A percentile compares a stretch with the other conserved stretches of the same genome.
These are phyloP conservation scores for Fusarium coffeatum DNA, from an alignment of 2,329 filamentous ascomycete genomes.

Conservation along the genomic window DNA sequence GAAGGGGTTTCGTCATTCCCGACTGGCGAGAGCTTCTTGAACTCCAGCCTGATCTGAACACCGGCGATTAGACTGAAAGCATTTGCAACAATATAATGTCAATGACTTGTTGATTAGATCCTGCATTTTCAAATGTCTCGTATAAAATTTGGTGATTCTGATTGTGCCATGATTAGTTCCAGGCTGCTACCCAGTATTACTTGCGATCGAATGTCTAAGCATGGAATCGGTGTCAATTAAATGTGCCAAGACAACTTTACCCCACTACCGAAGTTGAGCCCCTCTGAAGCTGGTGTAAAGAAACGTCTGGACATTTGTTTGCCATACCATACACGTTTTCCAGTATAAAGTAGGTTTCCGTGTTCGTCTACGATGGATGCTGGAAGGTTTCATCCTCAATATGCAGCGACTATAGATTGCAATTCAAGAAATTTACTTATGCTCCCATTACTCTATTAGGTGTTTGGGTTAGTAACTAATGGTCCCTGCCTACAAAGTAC, in stretches of 20 bases:
- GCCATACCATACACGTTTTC: not conserved
- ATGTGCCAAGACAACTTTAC: slow-evolving; percentile 17
- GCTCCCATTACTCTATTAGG: not conserved
- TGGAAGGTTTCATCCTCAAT: not conserved
- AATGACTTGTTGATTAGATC: not conserved
- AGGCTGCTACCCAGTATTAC: not conserved
- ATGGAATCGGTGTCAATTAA: not conserved
- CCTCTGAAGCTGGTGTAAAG: not conserved
- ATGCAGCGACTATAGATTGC: not conserved
- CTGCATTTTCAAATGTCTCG: not conserved
- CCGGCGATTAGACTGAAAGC: slow-evolving; percentile 14
- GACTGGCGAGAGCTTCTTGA: slow-evolving; percentile 57
- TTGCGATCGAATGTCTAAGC: not conserved
- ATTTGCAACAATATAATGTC: not conserved
- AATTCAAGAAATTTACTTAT: not conserved
- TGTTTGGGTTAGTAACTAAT: not conserved
- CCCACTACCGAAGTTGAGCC: slow-evolving; percentile 24
- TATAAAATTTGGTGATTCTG: not conserved
- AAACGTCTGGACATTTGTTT: not conserved
- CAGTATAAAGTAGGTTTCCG: not conserved
- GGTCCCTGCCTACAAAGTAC: not conserved
- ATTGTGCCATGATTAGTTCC: not conserved
- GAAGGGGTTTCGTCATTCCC: slow-evolving; percentile 59
- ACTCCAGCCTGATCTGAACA: slow-evolving; percentile 22
- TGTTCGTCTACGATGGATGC: not conserved